Evolutionary conservation across 1,139 yeast genomes (phyloP), one percentile per base, ranked within the genome.

Genomic region (Magnusiomyces tetraspermus): DNA sequence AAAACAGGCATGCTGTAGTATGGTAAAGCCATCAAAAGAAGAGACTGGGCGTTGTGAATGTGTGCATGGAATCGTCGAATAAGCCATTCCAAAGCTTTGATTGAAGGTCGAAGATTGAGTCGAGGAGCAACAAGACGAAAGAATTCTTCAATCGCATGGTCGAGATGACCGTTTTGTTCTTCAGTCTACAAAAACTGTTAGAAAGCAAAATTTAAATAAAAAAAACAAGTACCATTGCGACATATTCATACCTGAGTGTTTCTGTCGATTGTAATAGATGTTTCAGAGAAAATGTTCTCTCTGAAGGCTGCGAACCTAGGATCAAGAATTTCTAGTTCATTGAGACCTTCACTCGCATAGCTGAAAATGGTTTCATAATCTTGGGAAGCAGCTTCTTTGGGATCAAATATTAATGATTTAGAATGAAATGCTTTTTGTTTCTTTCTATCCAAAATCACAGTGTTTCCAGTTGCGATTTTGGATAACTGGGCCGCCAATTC

Each of bases 41-140:
- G 65, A 55, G 75, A 66, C 66, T 92, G 97, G 0, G 89, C 73
- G 62, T 86, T 88, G 63, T 85, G 84, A 48, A 86, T 75, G 65
- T 92, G 92, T 59, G 87, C 80, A 44, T 86, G 88, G 67, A 90
- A 94, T 61, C 97, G 78, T 71, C 98, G 83, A 26, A 92, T 83
- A 41, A 92, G 78, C 98, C 98, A 92, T 71, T 92, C 99, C 13
- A 88, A 75, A 11, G 97, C 94, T 62, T 83, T 83, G 50, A 88
- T 67, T 1, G 96, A 78, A 17, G 95, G 87, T 31, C 82, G 77
- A 51, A 89, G 72, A 57, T 79, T 78, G 76, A 92, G 81, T 62
- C 79, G 77, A 2, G 88, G 87, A 1, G 95, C 84, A n/a, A 82
- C 73, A 59, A 90, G 73, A 51, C 83, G 75, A 57, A 92, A 71